Evolutionary conservation across 306 rosid genomes (phyloP), one percentile per base, ranked within the genome.

Genomic region (Canavalia ensiformis): DNA sequence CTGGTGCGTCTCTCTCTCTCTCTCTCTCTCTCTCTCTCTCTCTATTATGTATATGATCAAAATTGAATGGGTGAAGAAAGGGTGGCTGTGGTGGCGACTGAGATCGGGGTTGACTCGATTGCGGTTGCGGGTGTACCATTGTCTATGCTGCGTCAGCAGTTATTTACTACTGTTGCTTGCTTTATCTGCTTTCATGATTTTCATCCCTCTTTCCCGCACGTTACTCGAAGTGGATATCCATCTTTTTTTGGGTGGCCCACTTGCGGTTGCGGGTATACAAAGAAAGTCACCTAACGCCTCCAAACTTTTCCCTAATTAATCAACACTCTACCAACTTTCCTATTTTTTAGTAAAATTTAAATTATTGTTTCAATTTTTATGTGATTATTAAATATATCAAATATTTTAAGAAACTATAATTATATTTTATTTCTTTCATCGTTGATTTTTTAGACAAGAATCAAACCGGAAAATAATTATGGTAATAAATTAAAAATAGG

Each of bases 1-100:
- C 81, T 95, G 99, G 99, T 95, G 65, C 30, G 80, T 59, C 1
- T 46, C 49, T 52, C 29, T 67, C 44, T 65, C 60, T 63, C n/a
- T 44, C 25, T 81, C 59, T 79, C 50, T 35, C 3, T 45, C 8
- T 77, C 55, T 67, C 42, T 37, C 2, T 34, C 29, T 55, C 25
- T 18, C 25, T 18, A 18, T 18, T 18, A 18, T 18, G 25, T 18
- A 18, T 18, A 13, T 52, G 4, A 46, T 46, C 1, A 11, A 11
- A 12, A 28, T 34, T 58, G 42, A 47, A 25, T 78, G 45, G 45
- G 28, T 3, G 42, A 42, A 55, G 1, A 9, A 7, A 45, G 1
- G 9, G 7, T 45, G 56, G 2, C 10, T 34, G 39, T 2, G 30
- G 10, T n/a, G 30, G 41, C 12, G 79, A 70, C 86, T 86, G 80